A percentile compares a stretch with the other conserved stretches of the same genome.
Evolutionary conservation across 495 filamentous ascomycete genomes (phyloP).

Genomic region (Letharia lupina): DNA sequence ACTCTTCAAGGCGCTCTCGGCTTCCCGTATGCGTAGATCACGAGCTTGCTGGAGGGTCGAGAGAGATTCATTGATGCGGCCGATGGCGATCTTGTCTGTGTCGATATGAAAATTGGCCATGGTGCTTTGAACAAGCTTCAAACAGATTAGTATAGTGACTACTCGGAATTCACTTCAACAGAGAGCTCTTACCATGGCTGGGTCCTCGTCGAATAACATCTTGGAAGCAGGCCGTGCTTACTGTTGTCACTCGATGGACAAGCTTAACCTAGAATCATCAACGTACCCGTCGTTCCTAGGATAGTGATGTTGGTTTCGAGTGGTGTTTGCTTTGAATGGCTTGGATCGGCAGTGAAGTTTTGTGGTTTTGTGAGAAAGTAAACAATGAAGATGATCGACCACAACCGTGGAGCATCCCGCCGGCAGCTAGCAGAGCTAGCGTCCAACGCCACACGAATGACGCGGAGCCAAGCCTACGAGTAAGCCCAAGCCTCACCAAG

Average conservation of each 20-base stretch:
- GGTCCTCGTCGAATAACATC: slow-evolving; percentile 97
- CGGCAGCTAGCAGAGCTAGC: slow-evolving; percentile 8
- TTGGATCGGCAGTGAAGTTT: neutral
- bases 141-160: slow-evolving; percentile 23
- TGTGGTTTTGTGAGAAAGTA: slow-evolving; percentile 9
- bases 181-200: slow-evolving; percentile 56
- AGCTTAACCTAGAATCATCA: neutral
- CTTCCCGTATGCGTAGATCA: slow-evolving; percentile 62
- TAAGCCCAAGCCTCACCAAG: no score
- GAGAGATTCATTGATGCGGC: slow-evolving; percentile 80
- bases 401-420: no score
- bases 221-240: slow-evolving; percentile 28
- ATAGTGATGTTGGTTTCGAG: neutral
- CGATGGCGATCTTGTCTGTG: slow-evolving; percentile 74
- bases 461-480: neutral
- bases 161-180: neutral
- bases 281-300: neutral
- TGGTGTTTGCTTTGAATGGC: neutral
- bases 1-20: slow-evolving; percentile 61
- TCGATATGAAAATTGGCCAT: slow-evolving; percentile 90
- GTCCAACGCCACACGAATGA: neutral
- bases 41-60: slow-evolving; percentile 70
- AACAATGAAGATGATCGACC: slow-evolving; percentile 21
- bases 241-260: neutral
- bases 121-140: slow-evolving; percentile 79